phyloP scores from a whole-genome alignment of 2,329 filamentous ascomycete species.

The Aspergillus tamarii region DNA sequence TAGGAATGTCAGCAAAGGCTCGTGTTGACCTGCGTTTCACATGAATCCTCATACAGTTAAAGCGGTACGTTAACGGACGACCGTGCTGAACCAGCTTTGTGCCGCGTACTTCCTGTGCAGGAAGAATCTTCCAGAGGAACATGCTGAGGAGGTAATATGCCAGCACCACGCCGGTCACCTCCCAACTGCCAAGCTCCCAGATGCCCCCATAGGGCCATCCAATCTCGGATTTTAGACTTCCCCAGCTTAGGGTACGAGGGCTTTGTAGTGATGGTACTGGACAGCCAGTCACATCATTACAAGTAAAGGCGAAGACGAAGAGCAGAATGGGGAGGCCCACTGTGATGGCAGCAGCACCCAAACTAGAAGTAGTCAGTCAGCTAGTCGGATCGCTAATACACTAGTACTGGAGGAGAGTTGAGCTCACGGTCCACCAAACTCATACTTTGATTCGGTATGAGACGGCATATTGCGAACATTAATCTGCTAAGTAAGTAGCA shows the following conservation, averaged over 20 bases:
- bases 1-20: conserved; percentile 5
- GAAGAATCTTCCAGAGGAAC: conserved; percentile 72
- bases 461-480: background rate
- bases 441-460: conserved; percentile 29
- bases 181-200: conserved; percentile 55
- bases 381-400: conserved; percentile 10
- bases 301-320: conserved; percentile 77
- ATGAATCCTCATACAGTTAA: conserved; percentile 61
- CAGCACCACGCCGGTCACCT: conserved; percentile 67
- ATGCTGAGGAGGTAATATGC: conserved; percentile 77
- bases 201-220: conserved; percentile 74
- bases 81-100: conserved; percentile 65
- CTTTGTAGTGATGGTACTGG: conserved; percentile 76
- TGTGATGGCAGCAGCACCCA: conserved; percentile 73
- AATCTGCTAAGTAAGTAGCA: background rate
- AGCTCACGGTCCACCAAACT: conserved; percentile 46
- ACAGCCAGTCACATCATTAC: conserved; percentile 88
- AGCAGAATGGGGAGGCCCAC: conserved; percentile 77
- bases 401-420: background rate
- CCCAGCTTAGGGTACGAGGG: conserved; percentile 68
- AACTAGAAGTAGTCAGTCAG: conserved; percentile 49
- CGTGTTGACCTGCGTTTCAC: background rate
- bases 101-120: conserved; percentile 70
- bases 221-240: conserved; percentile 72
- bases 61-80: conserved; percentile 74